phyloP scores from a whole-genome alignment of 2,329 filamentous ascomycete species.

The Alternaria panax region DNA sequence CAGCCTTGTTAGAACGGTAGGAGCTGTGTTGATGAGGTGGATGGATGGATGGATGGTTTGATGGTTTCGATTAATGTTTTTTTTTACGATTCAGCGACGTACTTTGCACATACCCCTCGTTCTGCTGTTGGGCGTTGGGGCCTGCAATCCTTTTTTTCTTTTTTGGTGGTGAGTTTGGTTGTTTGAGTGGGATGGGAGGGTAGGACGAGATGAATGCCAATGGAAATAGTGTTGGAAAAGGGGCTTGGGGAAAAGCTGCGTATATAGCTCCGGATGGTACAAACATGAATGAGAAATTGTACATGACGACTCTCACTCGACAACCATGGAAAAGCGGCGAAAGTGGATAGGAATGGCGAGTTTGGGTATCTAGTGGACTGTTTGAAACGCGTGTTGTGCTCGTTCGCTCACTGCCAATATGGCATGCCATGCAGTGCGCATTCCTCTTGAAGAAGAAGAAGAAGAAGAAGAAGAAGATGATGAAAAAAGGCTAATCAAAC shows the following conservation, averaged over 20 bases:
- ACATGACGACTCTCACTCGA: neutral
- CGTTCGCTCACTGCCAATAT: too few species aligned
- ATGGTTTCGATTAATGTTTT: neutral
- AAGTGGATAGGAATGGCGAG: too few species aligned
- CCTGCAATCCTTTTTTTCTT: neutral
- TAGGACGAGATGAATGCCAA: neutral
- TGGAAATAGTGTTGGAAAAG: too few species aligned
- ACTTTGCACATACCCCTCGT: slow-evolving; percentile 12
- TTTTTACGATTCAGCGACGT: slow-evolving; percentile 1
- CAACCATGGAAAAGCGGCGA: too few species aligned
- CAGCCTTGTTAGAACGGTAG: slow-evolving; percentile 59
- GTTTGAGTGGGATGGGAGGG: neutral
- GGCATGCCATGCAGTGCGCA: too few species aligned
- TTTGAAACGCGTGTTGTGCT: too few species aligned
- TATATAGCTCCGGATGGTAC: neutral
- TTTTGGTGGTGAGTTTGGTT: neutral
- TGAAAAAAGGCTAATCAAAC: neutral
- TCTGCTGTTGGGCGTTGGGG: neutral
- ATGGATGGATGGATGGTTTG: neutral
- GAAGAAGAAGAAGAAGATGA: too few species aligned
- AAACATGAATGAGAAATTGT: neutral
- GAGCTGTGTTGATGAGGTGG: neutral
- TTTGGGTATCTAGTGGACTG: too few species aligned
- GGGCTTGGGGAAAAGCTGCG: neutral
- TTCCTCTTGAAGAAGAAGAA: too few species aligned